Percentiles rank a stretch among this genome's conserved stretches.
Conservation (phyloP, 495 filamentous ascomycete genomes). For the Tuber aestivum region DNA sequence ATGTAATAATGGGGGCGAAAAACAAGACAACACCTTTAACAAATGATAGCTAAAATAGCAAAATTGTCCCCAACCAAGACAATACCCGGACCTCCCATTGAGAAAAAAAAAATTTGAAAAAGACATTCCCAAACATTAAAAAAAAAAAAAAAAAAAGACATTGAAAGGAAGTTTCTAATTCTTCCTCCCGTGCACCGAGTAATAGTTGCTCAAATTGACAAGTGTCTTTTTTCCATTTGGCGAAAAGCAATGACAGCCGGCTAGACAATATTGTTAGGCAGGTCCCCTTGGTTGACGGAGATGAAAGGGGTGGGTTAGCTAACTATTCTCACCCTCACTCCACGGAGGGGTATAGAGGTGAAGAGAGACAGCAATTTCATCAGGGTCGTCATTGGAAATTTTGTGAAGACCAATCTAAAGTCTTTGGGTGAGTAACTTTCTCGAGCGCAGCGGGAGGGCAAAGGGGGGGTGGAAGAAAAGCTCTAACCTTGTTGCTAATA, state of each 20-base stretch:
- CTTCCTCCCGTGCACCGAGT: slow-evolving; percentile 51
- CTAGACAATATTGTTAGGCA: slow-evolving; percentile 12
- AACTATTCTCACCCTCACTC: slow-evolving; percentile 47
- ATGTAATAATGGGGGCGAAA: not conserved
- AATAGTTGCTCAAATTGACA: slow-evolving; percentile 60
- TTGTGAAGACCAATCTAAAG: slow-evolving; percentile 69
- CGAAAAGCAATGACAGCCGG: slow-evolving; percentile 58
- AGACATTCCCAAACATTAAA: not conserved
- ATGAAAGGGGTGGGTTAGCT: slow-evolving; percentile 19
- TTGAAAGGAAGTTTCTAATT: not conserved
- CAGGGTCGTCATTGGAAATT: slow-evolving; percentile 65
- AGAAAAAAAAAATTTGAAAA: not conserved
- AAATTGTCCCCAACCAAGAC: not conserved
- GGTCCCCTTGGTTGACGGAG: slow-evolving; percentile 32
- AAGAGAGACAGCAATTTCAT: slow-evolving; percentile 73
- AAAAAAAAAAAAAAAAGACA: not conserved
- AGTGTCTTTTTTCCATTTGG: slow-evolving; percentile 67
- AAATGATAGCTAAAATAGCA: not conserved
- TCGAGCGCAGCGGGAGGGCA: slow-evolving; percentile 4
- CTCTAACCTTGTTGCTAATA: slow-evolving; percentile 64
- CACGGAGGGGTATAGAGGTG: slow-evolving; percentile 91
- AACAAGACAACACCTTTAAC: not conserved
- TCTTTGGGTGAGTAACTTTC: not conserved
- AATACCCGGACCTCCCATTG: not conserved
- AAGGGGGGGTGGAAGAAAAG: not conserved